phyloP scores from a whole-genome alignment of 2,329 filamentous ascomycete genomes.

The Sclerotinia glacialis region DNA sequence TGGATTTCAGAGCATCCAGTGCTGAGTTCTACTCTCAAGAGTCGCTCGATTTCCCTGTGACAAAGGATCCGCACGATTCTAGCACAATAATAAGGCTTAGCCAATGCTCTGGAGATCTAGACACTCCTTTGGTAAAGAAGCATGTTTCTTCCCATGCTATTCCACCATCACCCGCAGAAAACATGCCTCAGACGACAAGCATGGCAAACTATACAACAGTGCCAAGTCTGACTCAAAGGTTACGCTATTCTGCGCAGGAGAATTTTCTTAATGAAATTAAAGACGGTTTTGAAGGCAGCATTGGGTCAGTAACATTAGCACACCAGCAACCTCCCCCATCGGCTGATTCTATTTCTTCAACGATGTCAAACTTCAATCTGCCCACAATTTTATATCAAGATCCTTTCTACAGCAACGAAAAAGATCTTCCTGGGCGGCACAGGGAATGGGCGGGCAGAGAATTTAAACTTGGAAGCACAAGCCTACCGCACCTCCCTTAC shows the following conservation, averaged over 20 bases:
- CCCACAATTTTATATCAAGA: conserved; percentile 78
- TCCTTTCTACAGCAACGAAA: conserved; percentile 79
- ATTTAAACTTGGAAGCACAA: conserved; percentile 73
- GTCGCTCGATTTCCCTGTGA: conserved; percentile 64
- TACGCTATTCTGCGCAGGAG: neutral
- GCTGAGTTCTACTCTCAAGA: conserved; percentile 40
- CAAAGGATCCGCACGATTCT: conserved; percentile 71
- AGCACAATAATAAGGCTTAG: conserved; percentile 63
- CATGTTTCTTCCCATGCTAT: neutral
- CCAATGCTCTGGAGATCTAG: conserved; percentile 54
- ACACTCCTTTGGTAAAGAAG: neutral
- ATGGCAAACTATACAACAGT: neutral
- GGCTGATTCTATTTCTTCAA: conserved; percentile 49
- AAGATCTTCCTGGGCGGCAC: conserved; percentile 72
- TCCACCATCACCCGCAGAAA: neutral
- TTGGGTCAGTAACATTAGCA: neutral
- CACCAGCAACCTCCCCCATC: conserved; percentile 42
- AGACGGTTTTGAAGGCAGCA: neutral
- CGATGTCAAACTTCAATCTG: conserved; percentile 55
- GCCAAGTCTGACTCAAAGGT: neutral
- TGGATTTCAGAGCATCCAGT: conserved; percentile 19
- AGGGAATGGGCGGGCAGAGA: conserved; percentile 86
- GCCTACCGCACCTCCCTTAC: conserved; percentile 72
- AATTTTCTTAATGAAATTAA: neutral
- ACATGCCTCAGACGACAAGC: neutral